These are phyloP conservation scores for Pleurotus djamor DNA, from an alignment of 768 basidiomycete genomes.

Conservation along the genomic window DNA sequence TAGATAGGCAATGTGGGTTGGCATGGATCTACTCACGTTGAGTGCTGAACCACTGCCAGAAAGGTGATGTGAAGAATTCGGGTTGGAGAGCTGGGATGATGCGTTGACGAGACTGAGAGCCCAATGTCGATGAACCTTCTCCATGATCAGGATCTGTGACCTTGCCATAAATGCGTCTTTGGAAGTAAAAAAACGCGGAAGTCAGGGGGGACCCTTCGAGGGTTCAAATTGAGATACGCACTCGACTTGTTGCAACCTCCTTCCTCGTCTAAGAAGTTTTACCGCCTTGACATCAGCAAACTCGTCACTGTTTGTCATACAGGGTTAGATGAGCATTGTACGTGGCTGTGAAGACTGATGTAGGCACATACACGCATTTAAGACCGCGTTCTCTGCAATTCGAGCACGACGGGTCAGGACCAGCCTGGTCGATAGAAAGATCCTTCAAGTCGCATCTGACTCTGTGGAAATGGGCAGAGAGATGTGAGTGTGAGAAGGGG, in stretches of 20 bases:
- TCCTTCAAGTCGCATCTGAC: constrained; percentile 96
- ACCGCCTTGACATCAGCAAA: constrained; percentile 90
- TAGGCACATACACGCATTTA: constrained; percentile 85
- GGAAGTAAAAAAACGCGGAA: constrained; percentile 10
- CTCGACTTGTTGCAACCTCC: constrained; percentile 85
- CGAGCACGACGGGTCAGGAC: constrained; percentile 62
- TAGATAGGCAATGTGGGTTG: too few relatives aligned
- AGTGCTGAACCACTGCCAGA: constrained; percentile 81
- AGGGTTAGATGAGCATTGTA: constrained; percentile 2
- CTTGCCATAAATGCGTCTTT: constrained; percentile 79
- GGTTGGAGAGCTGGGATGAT: constrained; percentile 70
- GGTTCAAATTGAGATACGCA: constrained; percentile 31
- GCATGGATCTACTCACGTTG: constrained; percentile 54
- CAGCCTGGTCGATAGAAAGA: constrained; percentile 50
- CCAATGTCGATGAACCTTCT: constrained; percentile 19
- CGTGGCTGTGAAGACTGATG: neutral
- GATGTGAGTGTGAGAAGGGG: constrained; percentile 8
- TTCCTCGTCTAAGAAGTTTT: constrained; percentile 77
- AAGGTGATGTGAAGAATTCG: constrained; percentile 82
- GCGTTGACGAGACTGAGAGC: constrained; percentile 41
- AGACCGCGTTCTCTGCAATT: constrained; percentile 89
- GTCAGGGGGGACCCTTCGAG: constrained; percentile 3
- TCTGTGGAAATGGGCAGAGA: constrained; percentile 38
- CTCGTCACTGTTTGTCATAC: constrained; percentile 62
- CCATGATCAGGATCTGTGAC: constrained; percentile 40